These are phyloP conservation scores for Penicillium dipodomyicola DNA, from an alignment of 495 filamentous ascomycete species.

Conservation along the genomic window DNA sequence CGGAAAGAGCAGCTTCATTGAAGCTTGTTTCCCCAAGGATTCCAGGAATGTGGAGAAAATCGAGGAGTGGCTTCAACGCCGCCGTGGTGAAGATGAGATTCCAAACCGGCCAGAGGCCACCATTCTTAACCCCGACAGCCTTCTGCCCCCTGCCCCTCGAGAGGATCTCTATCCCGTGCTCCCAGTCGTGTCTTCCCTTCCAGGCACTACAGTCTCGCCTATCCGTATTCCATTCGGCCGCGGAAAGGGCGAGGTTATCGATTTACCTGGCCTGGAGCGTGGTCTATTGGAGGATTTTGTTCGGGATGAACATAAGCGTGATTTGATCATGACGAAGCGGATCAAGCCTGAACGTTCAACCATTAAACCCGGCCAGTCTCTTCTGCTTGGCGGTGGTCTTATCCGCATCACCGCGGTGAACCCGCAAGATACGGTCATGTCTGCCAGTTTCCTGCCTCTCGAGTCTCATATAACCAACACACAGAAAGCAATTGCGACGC, in stretches of 20 bases:
- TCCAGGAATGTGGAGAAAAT: conserved; percentile 49
- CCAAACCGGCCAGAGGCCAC: conserved; percentile 15
- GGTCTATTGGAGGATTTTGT: conserved; percentile 68
- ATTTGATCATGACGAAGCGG: conserved; percentile 74
- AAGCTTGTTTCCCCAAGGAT: conserved; percentile 81
- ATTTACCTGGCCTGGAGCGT: conserved; percentile 82
- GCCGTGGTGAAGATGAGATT: conserved; percentile 23
- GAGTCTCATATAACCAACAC: conserved; percentile 71
- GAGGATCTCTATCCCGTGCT: conserved; percentile 75
- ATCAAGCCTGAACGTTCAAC: conserved; percentile 63
- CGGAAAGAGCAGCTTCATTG: conserved; percentile 89
- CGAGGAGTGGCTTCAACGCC: conserved; percentile 34
- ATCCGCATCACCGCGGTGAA: conserved; percentile 80
- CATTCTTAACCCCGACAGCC: conserved; percentile 31
- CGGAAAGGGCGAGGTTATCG: conserved; percentile 87
- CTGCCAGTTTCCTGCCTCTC: conserved; percentile 77
- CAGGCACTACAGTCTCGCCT: conserved; percentile 91
- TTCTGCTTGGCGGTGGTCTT: conserved; percentile 80
- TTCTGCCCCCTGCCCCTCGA: conserved; percentile 71
- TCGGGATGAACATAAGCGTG: conserved; percentile 54
- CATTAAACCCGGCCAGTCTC: conserved; percentile 74
- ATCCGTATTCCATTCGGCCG: conserved; percentile 86
- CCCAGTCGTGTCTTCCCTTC: conserved; percentile 79
- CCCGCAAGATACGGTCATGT: conserved; percentile 59
- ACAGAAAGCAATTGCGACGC: conserved; percentile 69